These are phyloP conservation scores for Boletus sensibilis DNA, from an alignment of 768 basidiomycete genomes.

Conservation along the genomic window DNA sequence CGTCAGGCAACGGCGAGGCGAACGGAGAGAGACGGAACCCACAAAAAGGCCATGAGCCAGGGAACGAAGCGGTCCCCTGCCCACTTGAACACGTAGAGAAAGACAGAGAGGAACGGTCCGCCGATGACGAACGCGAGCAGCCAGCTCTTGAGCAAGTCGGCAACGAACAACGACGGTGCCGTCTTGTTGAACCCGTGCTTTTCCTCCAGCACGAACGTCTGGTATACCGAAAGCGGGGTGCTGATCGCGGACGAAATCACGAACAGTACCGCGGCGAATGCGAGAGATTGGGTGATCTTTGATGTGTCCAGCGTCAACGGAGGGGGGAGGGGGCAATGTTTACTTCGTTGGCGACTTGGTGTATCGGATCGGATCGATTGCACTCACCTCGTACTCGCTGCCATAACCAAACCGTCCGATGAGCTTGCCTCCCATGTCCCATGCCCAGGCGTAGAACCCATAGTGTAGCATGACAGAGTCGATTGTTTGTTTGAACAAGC, in stretches of 20 bases:
- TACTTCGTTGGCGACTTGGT: background rate
- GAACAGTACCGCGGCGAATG: conserved; percentile 68
- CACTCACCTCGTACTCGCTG: conserved; percentile 64
- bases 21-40: conserved; percentile 27
- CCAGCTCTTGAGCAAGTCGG: conserved; percentile 82
- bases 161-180: conserved; percentile 68
- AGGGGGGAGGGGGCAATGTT: too few relatives aligned
- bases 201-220: conserved; percentile 92
- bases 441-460: conserved; percentile 82
- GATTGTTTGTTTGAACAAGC: conserved; percentile 68
- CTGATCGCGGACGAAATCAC: conserved; percentile 64
- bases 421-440: conserved; percentile 58
- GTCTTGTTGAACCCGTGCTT: conserved; percentile 98
- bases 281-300: conserved; percentile 78
- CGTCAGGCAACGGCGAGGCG: background rate
- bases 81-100: conserved; percentile 90
- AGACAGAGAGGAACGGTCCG: conserved; percentile 80
- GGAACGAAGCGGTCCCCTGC: conserved; percentile 91
- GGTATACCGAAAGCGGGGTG: conserved; percentile 77
- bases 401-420: conserved; percentile 60
- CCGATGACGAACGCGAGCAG: conserved; percentile 68
- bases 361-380: background rate
- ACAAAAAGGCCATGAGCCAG: conserved; percentile 94
- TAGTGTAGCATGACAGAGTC: conserved; percentile 70
- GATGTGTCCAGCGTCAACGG: background rate